Conservation (phyloP, 1,139 yeast genomes). For the Lodderomyces elongisporus region DNA sequence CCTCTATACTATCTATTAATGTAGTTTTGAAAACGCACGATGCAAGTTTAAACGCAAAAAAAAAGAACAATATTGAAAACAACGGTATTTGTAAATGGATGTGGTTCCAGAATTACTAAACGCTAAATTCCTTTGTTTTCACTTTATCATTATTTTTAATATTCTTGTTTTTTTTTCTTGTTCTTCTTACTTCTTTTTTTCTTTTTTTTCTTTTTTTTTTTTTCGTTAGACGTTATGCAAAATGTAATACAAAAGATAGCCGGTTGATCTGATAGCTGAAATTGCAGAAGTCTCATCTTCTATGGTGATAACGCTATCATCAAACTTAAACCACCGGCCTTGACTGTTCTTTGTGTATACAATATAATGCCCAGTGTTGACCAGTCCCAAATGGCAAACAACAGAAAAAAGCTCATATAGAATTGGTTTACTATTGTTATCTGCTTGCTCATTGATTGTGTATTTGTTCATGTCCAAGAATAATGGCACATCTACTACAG, state of each 20-base stretch:
- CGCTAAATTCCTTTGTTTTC: too few relatives aligned
- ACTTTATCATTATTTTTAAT: too few relatives aligned
- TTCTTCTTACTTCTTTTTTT: too few relatives aligned
- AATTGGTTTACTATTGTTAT: constrained; percentile 29
- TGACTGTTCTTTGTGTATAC: constrained; percentile 67
- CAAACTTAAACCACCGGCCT: constrained; percentile 85
- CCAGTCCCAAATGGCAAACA: constrained; percentile 85
- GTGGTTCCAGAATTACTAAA: too few relatives aligned
- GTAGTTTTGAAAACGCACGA: too few relatives aligned
- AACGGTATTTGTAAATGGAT: too few relatives aligned
- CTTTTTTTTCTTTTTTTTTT: too few relatives aligned
- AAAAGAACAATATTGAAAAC: too few relatives aligned
- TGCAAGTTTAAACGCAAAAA: too few relatives aligned
- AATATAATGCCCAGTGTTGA: constrained; percentile 91
- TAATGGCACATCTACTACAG: constrained; percentile 67
- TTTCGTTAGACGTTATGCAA: too few relatives aligned
- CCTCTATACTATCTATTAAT: too few relatives aligned
- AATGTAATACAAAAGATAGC: constrained; percentile 76
- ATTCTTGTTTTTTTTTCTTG: too few relatives aligned
- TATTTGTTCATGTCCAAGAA: constrained; percentile 67
- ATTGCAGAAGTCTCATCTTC: constrained; percentile 48
- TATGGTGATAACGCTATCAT: constrained; percentile 78
- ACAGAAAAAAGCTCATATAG: constrained; percentile 80
- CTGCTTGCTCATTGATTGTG: constrained; percentile 14
- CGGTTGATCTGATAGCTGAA: constrained; percentile 64